These are phyloP conservation scores for Parachaetomium inaequale DNA, from an alignment of 495 filamentous ascomycete genomes.

Conservation along the genomic window DNA sequence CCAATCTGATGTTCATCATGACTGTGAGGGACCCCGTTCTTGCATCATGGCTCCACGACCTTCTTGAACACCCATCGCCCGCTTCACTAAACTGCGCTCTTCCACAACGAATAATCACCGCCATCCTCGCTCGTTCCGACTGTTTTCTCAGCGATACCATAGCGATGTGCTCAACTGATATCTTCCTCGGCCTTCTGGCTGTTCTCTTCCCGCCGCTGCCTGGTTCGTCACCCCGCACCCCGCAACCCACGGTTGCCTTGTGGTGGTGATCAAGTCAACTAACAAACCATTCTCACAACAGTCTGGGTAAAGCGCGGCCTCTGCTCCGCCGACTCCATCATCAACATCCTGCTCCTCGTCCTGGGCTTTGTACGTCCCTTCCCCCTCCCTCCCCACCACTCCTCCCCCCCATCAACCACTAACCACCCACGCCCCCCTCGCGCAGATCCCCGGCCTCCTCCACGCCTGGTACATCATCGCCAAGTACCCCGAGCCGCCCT, in stretches of 20 bases:
- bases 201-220: conserved; percentile 91
- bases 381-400: neutral
- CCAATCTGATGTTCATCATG: conserved; percentile 9
- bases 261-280: neutral
- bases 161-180: conserved; percentile 65
- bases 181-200: conserved; percentile 83
- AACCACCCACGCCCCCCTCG: conserved; percentile 8
- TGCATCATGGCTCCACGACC: conserved; percentile 17
- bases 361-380: conserved; percentile 64
- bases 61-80: conserved; percentile 1
- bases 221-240: conserved; percentile 54
- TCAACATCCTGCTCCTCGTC: conserved; percentile 88
- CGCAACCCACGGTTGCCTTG: conserved; percentile 17
- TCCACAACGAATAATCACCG: neutral
- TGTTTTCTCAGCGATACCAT: neutral
- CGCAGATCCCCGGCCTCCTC: conserved; percentile 76
- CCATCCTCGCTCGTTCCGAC: neutral
- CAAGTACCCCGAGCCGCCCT: conserved; percentile 72
- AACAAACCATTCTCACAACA: conserved; percentile 33
- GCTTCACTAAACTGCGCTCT: neutral
- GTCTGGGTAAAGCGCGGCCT: conserved; percentile 96
- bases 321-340: conserved; percentile 88
- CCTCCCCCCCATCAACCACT: neutral
- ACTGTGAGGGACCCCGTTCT: conserved; percentile 11
- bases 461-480: conserved; percentile 99